Base-by-base conservation (phyloP, 1,284 basidiomycete genomes). In the Heliocybe sulcata region DNA sequence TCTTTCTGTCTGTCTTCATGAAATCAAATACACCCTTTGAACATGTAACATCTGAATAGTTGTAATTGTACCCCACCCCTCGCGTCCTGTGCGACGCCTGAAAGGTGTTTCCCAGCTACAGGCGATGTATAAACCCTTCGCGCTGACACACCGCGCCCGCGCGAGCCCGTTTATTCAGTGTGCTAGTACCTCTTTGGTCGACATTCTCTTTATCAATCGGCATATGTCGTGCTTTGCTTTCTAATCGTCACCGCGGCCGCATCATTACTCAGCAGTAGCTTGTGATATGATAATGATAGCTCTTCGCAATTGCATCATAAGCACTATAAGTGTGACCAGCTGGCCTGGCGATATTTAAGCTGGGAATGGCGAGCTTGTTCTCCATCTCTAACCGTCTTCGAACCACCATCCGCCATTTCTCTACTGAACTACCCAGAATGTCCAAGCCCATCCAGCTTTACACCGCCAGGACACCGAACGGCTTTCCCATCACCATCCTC, bases 401-500 rank as follows among this genome's bases (percentile, higher is more conserved):
- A 42, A 42, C 38, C 38, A 42, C 38, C 38, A 6, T 9, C 12
- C 38, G 38, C 38, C 38, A 42, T 42, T 20, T 42, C 19, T 42
- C 38, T 42, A 42, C 38, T 16, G 38, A 6, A 2, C 35, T 35
- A 14, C 3, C 19, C 33, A 38, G n/a, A 25, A 53, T 25, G 23
- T 26, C 22, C 38, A 54, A 47, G 53, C 45, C 53, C 2, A 20
- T 54, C 42, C 11, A n/a, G 11, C 45, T 54, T 23, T 54, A 54
- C 53, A 47, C 53, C 29, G 23, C 12, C 26, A 25, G 42, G 20
- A 61, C 59, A 2, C 60, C 56, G 3, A 61, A 61, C 53, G 59
- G 60, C n/a, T 52, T 42, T 56, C 65, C 65, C 55, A 58, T 65
- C 16, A 69, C 69, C 14, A 68, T 75, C 59, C 63, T 72, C 35